Percentiles rank a stretch among this genome's conserved stretches.
phyloP scores from a whole-genome alignment of 2,329 filamentous ascomycete genomes.

The Colletotrichum godetiae region DNA sequence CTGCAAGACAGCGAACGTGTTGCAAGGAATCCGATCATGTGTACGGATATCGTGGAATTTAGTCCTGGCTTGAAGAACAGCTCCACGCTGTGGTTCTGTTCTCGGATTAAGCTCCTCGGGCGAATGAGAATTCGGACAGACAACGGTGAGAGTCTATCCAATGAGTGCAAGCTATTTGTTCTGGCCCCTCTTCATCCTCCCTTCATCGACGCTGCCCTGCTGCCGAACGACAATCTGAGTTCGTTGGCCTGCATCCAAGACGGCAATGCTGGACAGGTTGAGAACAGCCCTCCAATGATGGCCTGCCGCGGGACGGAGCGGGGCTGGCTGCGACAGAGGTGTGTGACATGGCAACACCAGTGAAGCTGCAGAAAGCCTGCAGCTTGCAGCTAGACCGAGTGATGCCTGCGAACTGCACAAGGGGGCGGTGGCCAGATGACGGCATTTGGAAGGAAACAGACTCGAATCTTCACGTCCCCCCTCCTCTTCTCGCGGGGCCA shows the following conservation, averaged over 20 bases:
- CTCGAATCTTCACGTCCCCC: not conserved
- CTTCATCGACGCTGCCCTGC: slow-evolving; percentile 10
- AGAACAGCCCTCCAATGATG: slow-evolving; percentile 18
- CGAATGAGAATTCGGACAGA: slow-evolving; percentile 11
- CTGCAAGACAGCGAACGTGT: not conserved
- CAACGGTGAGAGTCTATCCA: slow-evolving; percentile 6
- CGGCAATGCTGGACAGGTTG: slow-evolving; percentile 6
- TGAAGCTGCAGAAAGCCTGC: slow-evolving; percentile 24
- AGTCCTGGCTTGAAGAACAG: not conserved
- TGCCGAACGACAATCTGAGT: slow-evolving; percentile 16
- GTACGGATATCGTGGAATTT: not conserved
- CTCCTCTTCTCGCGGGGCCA: not conserved
- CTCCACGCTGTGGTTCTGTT: not conserved
- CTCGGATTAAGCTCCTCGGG: not conserved
- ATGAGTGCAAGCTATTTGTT: slow-evolving; percentile 3
- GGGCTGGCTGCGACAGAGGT: slow-evolving; percentile 29
- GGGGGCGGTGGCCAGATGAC: slow-evolving; percentile 22
- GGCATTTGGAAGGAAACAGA: slow-evolving; percentile 17
- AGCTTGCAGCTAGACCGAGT: slow-evolving; percentile 25
- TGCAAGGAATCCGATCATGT: not conserved
- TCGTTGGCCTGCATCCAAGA: slow-evolving; percentile 19
- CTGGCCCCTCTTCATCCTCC: slow-evolving; percentile 1
- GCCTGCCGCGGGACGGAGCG: slow-evolving; percentile 32
- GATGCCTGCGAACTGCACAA: slow-evolving; percentile 21
- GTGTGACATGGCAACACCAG: slow-evolving; percentile 32